Conservation (phyloP, 352 stramenopile species). For the Aphanomyces stellatus region DNA sequence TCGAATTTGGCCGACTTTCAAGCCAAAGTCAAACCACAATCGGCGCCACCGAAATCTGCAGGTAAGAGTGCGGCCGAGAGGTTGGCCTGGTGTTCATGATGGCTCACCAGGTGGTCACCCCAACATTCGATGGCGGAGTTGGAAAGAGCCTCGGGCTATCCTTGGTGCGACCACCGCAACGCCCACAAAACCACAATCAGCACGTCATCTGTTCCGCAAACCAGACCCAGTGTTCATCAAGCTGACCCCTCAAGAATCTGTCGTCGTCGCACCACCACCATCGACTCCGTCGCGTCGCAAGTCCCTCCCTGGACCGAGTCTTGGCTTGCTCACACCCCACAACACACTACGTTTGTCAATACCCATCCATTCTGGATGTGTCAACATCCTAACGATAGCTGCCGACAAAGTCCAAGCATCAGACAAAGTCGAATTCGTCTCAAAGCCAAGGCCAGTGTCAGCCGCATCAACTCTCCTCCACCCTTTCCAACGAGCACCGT, state of each 20-base stretch:
- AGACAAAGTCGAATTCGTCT: constrained; percentile 2
- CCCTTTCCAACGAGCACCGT: not conserved
- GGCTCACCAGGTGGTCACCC: not conserved
- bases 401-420: too few relatives aligned
- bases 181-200: not conserved
- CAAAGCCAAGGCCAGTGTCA: not conserved
- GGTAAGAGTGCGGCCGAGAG: too few relatives aligned
- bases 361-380: too few relatives aligned
- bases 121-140: constrained; percentile 4
- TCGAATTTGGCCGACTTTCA: not conserved
- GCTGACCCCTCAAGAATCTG: not conserved
- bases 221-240: not conserved
- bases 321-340: not conserved
- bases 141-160: not conserved
- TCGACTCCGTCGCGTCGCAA: not conserved
- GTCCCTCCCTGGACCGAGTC: not conserved
- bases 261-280: not conserved
- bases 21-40: not conserved
- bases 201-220: not conserved
- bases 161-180: not conserved
- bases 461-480: not conserved
- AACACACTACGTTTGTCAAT: too few relatives aligned
- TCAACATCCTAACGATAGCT: too few relatives aligned
- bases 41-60: too few relatives aligned
- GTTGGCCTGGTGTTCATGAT: too few relatives aligned